Conservation (phyloP, 2,329 filamentous ascomycete genomes). For the Fusarium goolgardi region DNA sequence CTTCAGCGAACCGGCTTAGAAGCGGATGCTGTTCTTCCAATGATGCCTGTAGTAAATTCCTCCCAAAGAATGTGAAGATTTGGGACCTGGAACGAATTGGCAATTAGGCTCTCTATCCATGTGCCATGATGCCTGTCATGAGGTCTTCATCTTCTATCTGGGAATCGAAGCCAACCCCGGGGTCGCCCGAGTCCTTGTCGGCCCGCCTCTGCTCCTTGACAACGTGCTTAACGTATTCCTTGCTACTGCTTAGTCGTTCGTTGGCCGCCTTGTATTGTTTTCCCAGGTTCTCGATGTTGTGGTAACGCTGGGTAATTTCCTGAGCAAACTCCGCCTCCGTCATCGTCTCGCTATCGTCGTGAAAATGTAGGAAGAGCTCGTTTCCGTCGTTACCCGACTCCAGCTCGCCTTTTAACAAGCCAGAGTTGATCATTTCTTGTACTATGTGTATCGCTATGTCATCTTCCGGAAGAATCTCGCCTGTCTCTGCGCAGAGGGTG, state of each 20-base stretch:
- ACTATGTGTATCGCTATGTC: conserved; percentile 61
- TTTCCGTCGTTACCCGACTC: conserved; percentile 57
- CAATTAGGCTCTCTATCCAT: conserved; percentile 15
- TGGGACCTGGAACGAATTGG: neutral
- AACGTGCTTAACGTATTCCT: conserved; percentile 65
- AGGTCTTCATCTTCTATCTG: conserved; percentile 70
- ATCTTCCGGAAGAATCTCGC: conserved; percentile 55
- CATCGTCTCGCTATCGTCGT: conserved; percentile 55
- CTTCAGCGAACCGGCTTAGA: neutral
- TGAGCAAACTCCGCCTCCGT: conserved; percentile 63
- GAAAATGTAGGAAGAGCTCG: conserved; percentile 64
- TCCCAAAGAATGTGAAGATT: neutral
- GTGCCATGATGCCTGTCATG: conserved; percentile 61
- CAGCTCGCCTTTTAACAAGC: conserved; percentile 65
- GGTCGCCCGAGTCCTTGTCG: conserved; percentile 57
- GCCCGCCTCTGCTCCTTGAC: conserved; percentile 59
- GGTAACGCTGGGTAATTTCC: conserved; percentile 58
- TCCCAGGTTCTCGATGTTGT: conserved; percentile 59
- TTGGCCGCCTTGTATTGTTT: conserved; percentile 64
- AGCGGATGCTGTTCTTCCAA: neutral
- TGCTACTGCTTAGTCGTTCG: conserved; percentile 65
- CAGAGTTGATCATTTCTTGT: conserved; percentile 65
- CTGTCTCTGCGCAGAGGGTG: conserved; percentile 67
- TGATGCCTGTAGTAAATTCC: neutral
- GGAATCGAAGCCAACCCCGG: conserved; percentile 57